Evolutionary conservation across 2,329 filamentous ascomycete species (phyloP), one percentile per base, ranked within the genome.

Genomic region (Curvularia sp.): DNA sequence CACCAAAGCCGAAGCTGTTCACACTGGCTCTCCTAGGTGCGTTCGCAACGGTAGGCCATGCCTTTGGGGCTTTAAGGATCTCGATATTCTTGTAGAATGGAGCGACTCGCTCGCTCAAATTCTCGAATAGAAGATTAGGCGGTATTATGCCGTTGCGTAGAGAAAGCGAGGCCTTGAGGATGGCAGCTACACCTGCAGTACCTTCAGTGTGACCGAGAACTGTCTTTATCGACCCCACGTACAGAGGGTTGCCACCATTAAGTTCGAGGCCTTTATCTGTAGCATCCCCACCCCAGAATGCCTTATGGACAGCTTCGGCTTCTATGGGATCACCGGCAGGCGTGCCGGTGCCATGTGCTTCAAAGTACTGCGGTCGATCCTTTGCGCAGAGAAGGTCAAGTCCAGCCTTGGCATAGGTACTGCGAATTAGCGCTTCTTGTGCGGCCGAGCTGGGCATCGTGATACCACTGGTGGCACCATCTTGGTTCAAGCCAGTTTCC

Each of bases 401-500:
- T 0, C 75, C 75, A 5, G 75, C 75, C 2, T 69, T 69, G 1
- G 61, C 63, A 55, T 80, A 79, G 5, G 74, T 74, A 1, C 71
- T 58, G 7, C 69, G 65, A 41, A 80, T 79, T 8, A 80, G 60
- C 1, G 56, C 45, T 2, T 64, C 70, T 59, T 81, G 79, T 9
- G 77, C 74, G 19, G 66, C 63, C 1, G 65, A 54, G 28, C 70
- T 78, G 2, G 78, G 78, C 34, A 71, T 67, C 0, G 77, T 77
- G 41, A 81, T 74, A 5, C 77, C 77, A 18, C 59, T 68, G 0
- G 85, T 87, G 1, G 21, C 68, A 9, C 86, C 86, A 65, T 88
- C 85, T 48, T 75, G 70, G 52, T 80, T 81, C 1, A 70, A 55
- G 3, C 71, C 79, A 0, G 75, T 77, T 0, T 65, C 73, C 7